Percentiles rank a stretch among this genome's conserved stretches.
phyloP scores from a whole-genome alignment of 371 early-diverging fungal genomes.

The Paraphysoderma sedebokerense region DNA sequence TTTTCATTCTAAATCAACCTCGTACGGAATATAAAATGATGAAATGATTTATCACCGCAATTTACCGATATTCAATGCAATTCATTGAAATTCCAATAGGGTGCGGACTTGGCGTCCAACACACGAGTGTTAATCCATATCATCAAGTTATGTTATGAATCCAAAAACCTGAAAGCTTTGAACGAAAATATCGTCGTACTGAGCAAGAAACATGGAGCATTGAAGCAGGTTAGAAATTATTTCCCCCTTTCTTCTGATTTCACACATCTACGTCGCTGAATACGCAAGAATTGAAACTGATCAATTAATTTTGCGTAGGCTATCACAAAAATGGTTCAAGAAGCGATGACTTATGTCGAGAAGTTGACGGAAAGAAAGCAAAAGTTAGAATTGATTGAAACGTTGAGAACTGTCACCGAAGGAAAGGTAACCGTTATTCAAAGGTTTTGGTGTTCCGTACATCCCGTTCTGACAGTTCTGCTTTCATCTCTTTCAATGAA shows the following conservation, averaged over 20 bases:
- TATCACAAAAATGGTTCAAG: slow-evolving; percentile 85
- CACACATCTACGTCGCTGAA: not conserved
- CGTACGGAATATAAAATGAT: not conserved
- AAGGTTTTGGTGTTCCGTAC: too few species aligned
- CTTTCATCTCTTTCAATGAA: not conserved
- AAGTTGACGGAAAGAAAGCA: slow-evolving; percentile 58
- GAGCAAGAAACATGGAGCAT: slow-evolving; percentile 87
- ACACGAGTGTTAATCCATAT: slow-evolving; percentile 65
- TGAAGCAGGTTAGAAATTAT: slow-evolving; percentile 53
- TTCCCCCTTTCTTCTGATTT: not conserved
- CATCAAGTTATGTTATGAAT: slow-evolving; percentile 51
- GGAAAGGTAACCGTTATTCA: slow-evolving; percentile 64
- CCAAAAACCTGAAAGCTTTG: slow-evolving; percentile 66
- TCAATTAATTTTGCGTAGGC: slow-evolving; percentile 31
- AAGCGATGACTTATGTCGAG: slow-evolving; percentile 76
- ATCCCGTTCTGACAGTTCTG: too few species aligned
- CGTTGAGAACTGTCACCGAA: slow-evolving; percentile 87
- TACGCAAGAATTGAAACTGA: not conserved
- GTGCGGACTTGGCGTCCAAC: slow-evolving; percentile 72
- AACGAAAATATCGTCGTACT: slow-evolving; percentile 77
- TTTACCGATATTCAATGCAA: not conserved
- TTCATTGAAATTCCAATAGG: slow-evolving; percentile 18
- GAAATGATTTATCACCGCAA: too few species aligned
- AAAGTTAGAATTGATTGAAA: slow-evolving; percentile 79
- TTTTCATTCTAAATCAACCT: not conserved